Base-by-base conservation (phyloP, 1,139 yeast species). In the Insectozyma bohioensis region DNA sequence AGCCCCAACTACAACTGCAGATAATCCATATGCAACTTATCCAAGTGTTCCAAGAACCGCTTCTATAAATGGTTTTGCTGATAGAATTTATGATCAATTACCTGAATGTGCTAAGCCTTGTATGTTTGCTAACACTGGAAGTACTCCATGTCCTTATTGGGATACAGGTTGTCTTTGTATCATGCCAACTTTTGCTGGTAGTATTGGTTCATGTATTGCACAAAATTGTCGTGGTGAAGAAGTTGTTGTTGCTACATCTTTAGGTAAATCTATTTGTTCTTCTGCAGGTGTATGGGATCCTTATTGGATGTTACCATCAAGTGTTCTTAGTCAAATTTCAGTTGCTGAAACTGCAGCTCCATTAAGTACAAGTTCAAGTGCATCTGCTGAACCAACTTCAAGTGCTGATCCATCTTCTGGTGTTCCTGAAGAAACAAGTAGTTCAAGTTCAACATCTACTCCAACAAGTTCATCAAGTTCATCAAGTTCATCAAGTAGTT, bases 261-360 rank as follows among this genome's bases (percentile, higher is more conserved):
- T 63, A 41, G 76, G 74, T 19, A 46, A 48, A 9, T 64, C 73
- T 6, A 37, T 67, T 28, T 71, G 77, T 47, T 45, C 56, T 26
- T 42, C 45, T 12, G 75, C 63, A 17, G 76, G 76, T 33, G 77
- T 68, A 13, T 58, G 63, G 41, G 49, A 61, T 19, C 58, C 57
- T 31, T 53, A 41, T 35, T 69, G 73, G 74, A 58, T 62, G 58
- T 56, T 67, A 33, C 56, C 49, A 24, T 48, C 52, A 10, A 52
- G 70, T 7, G 56, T 64, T 20, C 54, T 64, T 5, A 40, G 58
- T n/a, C 58, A 45, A 4, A 48, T 69, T 26, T 48, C 51, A 5
- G 31, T 67, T 26, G 72, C 69, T 26, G 62, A 52, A 22, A 41
- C 48, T 28, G 38, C 46, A 8, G 31, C 37, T 11, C 31, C 33